phyloP scores from a whole-genome alignment of 73 alveolate genomes.

The Paramecium tetraurelia region DNA sequence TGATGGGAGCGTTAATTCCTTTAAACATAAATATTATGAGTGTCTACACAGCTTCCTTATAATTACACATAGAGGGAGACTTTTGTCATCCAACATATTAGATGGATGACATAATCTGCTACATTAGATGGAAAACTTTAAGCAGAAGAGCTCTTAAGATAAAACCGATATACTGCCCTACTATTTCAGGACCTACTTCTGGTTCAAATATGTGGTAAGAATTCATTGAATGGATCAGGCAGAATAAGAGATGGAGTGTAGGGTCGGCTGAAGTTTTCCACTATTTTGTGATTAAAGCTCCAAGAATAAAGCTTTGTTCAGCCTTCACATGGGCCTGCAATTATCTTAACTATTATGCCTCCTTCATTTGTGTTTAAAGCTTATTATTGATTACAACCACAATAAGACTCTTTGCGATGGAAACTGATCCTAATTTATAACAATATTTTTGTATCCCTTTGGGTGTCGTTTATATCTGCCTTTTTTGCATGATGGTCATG shows the following conservation, averaged over 20 bases:
- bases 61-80: conserved; percentile 49
- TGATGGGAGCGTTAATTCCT: conserved; percentile 68
- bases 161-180: conserved; percentile 53
- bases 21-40: conserved; percentile 61
- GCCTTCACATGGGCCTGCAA: background rate
- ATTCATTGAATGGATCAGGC: conserved; percentile 62
- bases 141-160: background rate
- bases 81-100: conserved; percentile 65
- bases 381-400: background rate
- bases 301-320: background rate
- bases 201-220: conserved; percentile 57
- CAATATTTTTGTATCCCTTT: background rate
- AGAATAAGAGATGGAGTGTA: conserved; percentile 62
- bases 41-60: conserved; percentile 42
- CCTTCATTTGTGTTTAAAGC: background rate
- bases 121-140: conserved; percentile 53
- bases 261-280: conserved; percentile 70
- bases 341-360: background rate
- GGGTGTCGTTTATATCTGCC: background rate
- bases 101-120: conserved; percentile 69
- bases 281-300: conserved; percentile 26
- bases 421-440: background rate
- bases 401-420: background rate
- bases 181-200: conserved; percentile 70
- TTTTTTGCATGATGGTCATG: background rate